phyloP scores from a whole-genome alignment of 257 asterid genomes.

The Nicotiana attenuata region DNA sequence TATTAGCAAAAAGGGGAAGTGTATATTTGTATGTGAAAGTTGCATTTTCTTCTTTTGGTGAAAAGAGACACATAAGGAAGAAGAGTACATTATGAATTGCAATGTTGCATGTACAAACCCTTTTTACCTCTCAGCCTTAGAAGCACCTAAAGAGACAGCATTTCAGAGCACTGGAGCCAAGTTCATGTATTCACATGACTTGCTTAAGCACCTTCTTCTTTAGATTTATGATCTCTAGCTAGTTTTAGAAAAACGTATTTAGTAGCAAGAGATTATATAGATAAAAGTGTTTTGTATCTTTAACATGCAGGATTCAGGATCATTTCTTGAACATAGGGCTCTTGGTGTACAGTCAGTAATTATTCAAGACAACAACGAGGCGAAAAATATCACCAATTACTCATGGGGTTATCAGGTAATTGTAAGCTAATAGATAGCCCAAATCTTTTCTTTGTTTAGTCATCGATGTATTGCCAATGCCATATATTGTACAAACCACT shows the following conservation, averaged over 20 bases:
- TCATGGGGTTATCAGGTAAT: conserved; percentile 77
- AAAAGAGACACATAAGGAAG: background rate
- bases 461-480: background rate
- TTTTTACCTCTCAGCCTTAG: background rate
- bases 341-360: conserved; percentile 45
- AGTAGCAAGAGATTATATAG: conserved; percentile 2
- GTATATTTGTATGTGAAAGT: background rate
- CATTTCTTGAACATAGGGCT: conserved; percentile 57
- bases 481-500: background rate
- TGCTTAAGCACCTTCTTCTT: conserved; percentile 2
- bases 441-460: background rate
- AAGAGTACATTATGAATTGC: background rate
- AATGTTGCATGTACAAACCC: background rate
- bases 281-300: background rate
- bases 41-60: background rate
- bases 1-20: background rate
- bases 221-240: background rate
- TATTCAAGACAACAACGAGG: conserved; percentile 26
- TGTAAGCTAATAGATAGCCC: background rate
- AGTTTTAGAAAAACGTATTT: background rate
- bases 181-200: background rate
- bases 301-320: conserved; percentile 65
- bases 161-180: background rate
- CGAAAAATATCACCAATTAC: conserved; percentile 27
- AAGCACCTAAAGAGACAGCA: background rate